Evolutionary conservation across 2,329 filamentous ascomycete genomes (phyloP).

Genomic region (Nigrospora osmanthi): DNA sequence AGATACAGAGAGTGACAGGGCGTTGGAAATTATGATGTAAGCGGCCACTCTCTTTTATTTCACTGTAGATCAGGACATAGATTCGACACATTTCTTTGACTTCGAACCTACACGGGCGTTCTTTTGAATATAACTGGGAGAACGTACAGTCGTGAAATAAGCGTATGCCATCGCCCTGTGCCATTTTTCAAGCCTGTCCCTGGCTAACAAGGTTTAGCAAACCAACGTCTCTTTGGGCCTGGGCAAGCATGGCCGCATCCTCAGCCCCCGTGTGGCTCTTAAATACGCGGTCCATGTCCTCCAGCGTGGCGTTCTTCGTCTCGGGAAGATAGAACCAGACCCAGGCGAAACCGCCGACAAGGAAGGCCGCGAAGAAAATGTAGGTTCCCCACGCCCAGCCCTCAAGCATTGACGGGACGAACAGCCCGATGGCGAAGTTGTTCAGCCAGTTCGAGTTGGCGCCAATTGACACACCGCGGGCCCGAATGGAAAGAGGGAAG

Average conservation of each 20-base stretch:
- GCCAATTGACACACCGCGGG: conserved; percentile 55
- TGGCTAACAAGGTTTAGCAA: conserved; percentile 14
- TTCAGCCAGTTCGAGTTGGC: conserved; percentile 54
- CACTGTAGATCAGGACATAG: too few species aligned
- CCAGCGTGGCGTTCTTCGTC: conserved; percentile 41
- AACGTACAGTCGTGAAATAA: too few species aligned
- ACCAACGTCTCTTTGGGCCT: conserved; percentile 12
- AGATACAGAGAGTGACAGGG: too few species aligned
- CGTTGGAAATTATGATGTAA: too few species aligned
- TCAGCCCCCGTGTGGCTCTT: conserved; percentile 5
- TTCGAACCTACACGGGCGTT: too few species aligned
- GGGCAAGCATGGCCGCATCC: conserved; percentile 2
- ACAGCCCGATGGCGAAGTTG: conserved; percentile 54
- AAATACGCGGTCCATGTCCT: conserved; percentile 23
- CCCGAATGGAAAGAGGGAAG: conserved; percentile 51
- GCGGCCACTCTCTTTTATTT: too few species aligned
- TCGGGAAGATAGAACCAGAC: conserved; percentile 32
- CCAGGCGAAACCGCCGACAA: conserved; percentile 41
- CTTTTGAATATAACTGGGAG: too few species aligned
- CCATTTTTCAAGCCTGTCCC: too few species aligned
- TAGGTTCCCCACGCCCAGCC: conserved; percentile 42
- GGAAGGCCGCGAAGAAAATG: conserved; percentile 52
- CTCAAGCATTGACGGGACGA: conserved; percentile 51
- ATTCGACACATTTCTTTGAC: too few species aligned
- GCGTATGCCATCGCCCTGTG: too few species aligned